Percentiles rank a stretch among this genome's conserved stretches.
Conservation (phyloP, 352 stramenopile species). For the Pythium plurisporium region DNA sequence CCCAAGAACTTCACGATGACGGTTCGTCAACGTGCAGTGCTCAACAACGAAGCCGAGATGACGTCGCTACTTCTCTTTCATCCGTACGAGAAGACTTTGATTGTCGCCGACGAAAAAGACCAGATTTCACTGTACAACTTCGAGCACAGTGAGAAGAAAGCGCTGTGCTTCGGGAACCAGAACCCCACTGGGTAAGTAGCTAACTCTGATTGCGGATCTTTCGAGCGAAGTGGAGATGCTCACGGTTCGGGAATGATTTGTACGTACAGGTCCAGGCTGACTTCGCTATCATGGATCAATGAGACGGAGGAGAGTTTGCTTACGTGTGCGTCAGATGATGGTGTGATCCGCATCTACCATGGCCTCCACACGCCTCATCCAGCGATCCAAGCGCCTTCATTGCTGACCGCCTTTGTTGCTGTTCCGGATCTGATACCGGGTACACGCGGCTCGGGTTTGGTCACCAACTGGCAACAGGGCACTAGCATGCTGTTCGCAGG, state of each 20-base stretch:
- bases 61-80: slow-evolving; percentile 97
- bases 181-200: slow-evolving; percentile 77
- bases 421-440: slow-evolving; percentile 90
- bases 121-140: slow-evolving; percentile 95
- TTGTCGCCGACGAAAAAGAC: slow-evolving; percentile 94
- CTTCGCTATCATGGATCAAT: slow-evolving; percentile 97
- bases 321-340: slow-evolving; percentile 95
- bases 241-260: too few species aligned
- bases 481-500: slow-evolving; percentile 88
- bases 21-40: slow-evolving; percentile 87
- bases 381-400: slow-evolving; percentile 39
- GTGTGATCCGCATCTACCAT: slow-evolving; percentile 95
- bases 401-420: slow-evolving; percentile 92
- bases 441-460: slow-evolving; percentile 89
- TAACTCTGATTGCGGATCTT: not conserved
- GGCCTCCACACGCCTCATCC: slow-evolving; percentile 63
- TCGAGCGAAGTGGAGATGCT: too few species aligned
- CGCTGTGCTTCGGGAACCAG: slow-evolving; percentile 80
- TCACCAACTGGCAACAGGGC: slow-evolving; percentile 96
- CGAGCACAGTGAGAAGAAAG: slow-evolving; percentile 83
- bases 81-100: slow-evolving; percentile 91
- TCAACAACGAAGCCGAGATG: slow-evolving; percentile 92
- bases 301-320: slow-evolving; percentile 91
- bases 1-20: slow-evolving; percentile 80
- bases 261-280: slow-evolving; percentile 82